A percentile compares a stretch with the other conserved stretches of the same genome.
phyloP scores from a whole-genome alignment of 2,329 filamentous ascomycete genomes.

The Apiospora hydei region DNA sequence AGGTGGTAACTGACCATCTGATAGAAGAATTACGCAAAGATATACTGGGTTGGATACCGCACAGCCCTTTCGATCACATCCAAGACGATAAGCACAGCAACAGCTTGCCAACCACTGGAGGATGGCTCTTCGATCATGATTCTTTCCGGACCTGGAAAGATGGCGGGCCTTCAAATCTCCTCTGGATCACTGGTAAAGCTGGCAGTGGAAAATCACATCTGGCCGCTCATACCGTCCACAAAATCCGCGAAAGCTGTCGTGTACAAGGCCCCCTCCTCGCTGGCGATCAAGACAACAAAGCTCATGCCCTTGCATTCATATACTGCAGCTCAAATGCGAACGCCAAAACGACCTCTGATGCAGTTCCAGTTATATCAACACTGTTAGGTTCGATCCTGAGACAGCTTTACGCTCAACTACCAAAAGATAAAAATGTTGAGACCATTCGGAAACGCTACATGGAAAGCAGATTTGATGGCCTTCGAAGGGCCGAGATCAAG shows the following conservation, averaged over 20 bases:
- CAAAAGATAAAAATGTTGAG: neutral
- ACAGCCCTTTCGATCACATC: neutral
- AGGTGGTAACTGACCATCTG: neutral
- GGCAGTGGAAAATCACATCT: slow-evolving; percentile 14
- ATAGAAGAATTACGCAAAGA: neutral
- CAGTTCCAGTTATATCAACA: neutral
- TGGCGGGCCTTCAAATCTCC: neutral
- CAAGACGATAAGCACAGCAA: neutral
- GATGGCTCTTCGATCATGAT: neutral
- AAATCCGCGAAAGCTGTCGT: neutral
- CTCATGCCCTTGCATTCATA: neutral
- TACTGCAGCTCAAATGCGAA: neutral
- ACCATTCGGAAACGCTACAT: neutral
- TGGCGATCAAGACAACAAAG: neutral
- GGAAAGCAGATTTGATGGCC: neutral
- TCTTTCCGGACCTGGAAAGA: neutral
- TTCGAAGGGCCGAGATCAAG: neutral
- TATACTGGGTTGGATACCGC: neutral
- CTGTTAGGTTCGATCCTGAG: neutral
- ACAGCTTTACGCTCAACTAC: slow-evolving; percentile 7
- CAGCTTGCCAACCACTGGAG: neutral
- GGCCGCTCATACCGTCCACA: neutral
- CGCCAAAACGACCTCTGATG: neutral
- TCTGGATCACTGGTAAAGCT: slow-evolving; percentile 14
- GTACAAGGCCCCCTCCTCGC: neutral